phyloP scores from a whole-genome alignment of 371 early-diverging fungal species.

The Funneliformis caledonium region DNA sequence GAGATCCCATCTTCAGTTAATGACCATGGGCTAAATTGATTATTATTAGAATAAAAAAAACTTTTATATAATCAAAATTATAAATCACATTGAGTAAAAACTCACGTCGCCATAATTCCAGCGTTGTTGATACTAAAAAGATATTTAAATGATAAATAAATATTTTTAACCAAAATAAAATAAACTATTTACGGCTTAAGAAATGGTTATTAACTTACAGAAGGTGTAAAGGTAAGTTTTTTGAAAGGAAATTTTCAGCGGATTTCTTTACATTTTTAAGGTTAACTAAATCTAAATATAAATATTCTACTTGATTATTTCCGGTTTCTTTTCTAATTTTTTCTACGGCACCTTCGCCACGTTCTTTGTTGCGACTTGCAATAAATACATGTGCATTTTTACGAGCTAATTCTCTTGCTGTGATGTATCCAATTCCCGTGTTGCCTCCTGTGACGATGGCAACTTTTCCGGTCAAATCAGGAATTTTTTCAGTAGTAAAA shows the following conservation, averaged over 20 bases:
- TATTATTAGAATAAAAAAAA: background rate
- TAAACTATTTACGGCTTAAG: background rate
- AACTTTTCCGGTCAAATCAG: conserved; percentile 62
- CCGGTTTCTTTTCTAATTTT: conserved; percentile 53
- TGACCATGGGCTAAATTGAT: conserved; percentile 52
- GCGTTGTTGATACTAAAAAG: conserved; percentile 39
- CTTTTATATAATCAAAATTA: background rate
- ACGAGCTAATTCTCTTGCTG: conserved; percentile 62
- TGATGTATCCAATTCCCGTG: conserved; percentile 70
- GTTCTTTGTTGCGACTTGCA: conserved; percentile 60
- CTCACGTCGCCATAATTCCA: conserved; percentile 39
- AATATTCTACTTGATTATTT: conserved; percentile 34
- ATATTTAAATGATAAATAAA: background rate
- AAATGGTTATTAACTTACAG: conserved; percentile 17
- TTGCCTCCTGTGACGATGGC: conserved; percentile 79
- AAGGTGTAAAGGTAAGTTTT: conserved; percentile 40
- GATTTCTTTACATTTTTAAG: conserved; percentile 43
- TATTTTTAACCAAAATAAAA: background rate
- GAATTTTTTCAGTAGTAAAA: conserved; percentile 55
- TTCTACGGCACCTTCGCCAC: conserved; percentile 54
- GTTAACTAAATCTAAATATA: conserved; percentile 43
- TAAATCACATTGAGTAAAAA: background rate
- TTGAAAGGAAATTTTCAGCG: conserved; percentile 42
- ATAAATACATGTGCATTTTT: conserved; percentile 65
- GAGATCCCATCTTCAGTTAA: conserved; percentile 74